Base-by-base conservation (phyloP, 202 grass and related monocot species). In the Musa balbisiana region DNA sequence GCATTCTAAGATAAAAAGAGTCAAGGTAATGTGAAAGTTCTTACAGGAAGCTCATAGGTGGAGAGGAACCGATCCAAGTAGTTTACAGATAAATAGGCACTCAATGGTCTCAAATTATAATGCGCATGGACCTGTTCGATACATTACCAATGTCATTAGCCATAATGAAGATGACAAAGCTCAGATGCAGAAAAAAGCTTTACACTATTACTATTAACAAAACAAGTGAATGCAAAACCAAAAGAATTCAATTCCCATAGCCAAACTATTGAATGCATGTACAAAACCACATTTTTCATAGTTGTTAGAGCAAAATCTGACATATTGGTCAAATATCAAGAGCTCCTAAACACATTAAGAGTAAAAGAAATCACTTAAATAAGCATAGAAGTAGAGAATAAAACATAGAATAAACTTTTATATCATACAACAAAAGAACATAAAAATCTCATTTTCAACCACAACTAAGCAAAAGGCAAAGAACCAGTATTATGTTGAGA, bases 41-140 rank as follows among this genome's bases (percentile, higher is more conserved):
- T 75, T 75, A 75, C 73, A 17, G 73, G 73, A 43, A 75, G 54
- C 16, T 75, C 73, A 62, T 75, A 49, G 73, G 8, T 43, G 2
- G 73, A 75, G 26, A 75, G 73, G 55, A 75, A 75, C 53, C 73
- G 73, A 75, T 75, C 73, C 55, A 75, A 62, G 25, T 75, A 75
- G 60, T 75, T 75, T 11, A 75, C 73, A 60, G 73, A 58, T 75
- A 75, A 62, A 20, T 75, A 75, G 21, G 73, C 73, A 60, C 73
- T 75, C 26, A 62, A 52, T 43, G 73, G 55, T 21, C 54, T 55
- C 58, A 75, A 75, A 27, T 62, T 75, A 24, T 60, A 75, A 49
- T 75, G 73, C 8, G 55, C 73, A 75, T 75, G 73, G 60, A 49
- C 73, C 73, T 75, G 73, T 62, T 12, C 17, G 43, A 60, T 9